Conservation (phyloP, 2,329 filamentous ascomycete genomes). For the Colletotrichum theobromicola region DNA sequence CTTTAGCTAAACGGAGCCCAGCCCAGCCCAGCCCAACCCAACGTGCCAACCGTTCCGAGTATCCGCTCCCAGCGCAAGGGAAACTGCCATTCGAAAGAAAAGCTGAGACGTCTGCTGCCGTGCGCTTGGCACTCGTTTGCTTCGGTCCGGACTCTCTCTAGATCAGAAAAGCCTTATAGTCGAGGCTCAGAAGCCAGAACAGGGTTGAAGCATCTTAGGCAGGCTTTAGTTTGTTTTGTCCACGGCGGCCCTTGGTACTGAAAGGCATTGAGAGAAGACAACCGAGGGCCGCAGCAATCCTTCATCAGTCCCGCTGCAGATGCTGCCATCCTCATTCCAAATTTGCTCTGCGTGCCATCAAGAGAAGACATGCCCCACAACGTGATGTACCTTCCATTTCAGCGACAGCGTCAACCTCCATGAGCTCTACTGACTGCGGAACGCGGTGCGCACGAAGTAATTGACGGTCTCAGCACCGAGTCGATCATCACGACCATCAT, state of each 20-base stretch:
- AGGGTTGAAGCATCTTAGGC: neutral
- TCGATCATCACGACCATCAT: neutral
- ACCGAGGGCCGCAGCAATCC: neutral
- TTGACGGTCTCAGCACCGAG: neutral
- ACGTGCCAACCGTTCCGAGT: slow-evolving; percentile 10
- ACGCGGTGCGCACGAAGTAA: neutral
- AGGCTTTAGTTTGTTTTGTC: neutral
- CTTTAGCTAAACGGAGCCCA: slow-evolving; percentile 10
- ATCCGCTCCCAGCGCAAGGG: slow-evolving; percentile 6
- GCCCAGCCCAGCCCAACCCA: slow-evolving; percentile 2
- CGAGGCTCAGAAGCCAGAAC: neutral
- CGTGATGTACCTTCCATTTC: neutral
- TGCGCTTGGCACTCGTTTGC: neutral
- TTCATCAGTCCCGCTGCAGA: neutral
- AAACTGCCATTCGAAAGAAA: neutral
- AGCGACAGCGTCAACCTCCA: neutral
- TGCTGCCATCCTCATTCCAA: neutral
- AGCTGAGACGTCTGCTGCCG: neutral
- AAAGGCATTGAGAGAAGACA: neutral
- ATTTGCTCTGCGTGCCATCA: neutral
- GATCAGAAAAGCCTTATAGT: neutral
- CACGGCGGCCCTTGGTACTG: neutral
- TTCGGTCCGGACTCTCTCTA: neutral
- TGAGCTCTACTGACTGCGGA: neutral
- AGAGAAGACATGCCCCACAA: neutral